Evolutionary conservation across 257 asterid genomes (phyloP), one percentile per base, ranked within the genome.

Genomic region (Solanum piurae): DNA sequence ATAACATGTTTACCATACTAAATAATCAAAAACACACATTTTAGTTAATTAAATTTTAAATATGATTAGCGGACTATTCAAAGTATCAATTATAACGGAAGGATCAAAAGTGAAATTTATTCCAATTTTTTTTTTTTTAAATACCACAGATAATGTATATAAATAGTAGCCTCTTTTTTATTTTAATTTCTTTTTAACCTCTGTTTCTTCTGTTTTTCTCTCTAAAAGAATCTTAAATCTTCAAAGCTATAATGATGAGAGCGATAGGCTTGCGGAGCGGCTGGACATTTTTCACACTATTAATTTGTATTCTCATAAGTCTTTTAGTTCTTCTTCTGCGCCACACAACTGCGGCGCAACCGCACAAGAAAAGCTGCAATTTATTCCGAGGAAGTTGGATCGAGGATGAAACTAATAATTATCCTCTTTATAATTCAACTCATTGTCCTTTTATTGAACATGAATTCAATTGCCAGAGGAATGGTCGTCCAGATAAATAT

Each of bases 361-460:
- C 64, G 66, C 85, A 46, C 20, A 29, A 46, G 27, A 80, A n/a
- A 73, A 73, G 0, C 14, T 94, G 97, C 33, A 91, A 95, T 87
- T 37, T 93, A 49, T 95, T 94, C 64, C 29, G 86, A 84, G 98
- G 98, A 87, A 93, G 86, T n/a, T 96, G 98, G 98, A 93, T 92
- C 27, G 25, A 31, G 40, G 94, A 92, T 84, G 8, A 85, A n/a
- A 21, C 89, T 0, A 34, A 74, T 74, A 74, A 33, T 74, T 88
- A 87, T 58, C 92, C 97, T 33, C 94, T 87, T 71, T 95, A 95
- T 88, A 89, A 91, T 89, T 91, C 94, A 25, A 64, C 91, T n/a
- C 84, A 90, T 25, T 96, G 99, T 64, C 98, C 98, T 36, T 95
- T 96, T 89, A 93, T 94, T 9, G 98, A 95, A 91, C 92, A 60